These are phyloP conservation scores for Calonectria honghensis DNA, from an alignment of 2,329 filamentous ascomycete species.

Conservation along the genomic window DNA sequence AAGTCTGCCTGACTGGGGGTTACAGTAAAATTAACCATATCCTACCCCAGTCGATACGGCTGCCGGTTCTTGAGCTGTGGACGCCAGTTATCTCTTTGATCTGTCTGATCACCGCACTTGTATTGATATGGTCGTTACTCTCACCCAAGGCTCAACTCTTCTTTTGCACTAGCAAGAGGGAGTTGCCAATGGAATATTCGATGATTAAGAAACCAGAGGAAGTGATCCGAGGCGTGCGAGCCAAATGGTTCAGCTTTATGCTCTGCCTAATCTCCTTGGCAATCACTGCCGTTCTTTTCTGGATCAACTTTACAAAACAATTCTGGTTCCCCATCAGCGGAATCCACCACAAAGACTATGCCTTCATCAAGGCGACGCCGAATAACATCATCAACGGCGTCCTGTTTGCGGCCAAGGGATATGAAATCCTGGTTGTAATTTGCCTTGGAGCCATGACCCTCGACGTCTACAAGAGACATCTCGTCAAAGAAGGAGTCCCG, in stretches of 20 bases:
- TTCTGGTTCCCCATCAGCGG: conserved; percentile 14
- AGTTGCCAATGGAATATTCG: conserved; percentile 7
- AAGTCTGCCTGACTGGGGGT: not conserved
- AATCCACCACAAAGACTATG: not conserved
- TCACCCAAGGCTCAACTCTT: not conserved
- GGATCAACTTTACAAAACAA: not conserved
- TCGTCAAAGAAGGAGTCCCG: conserved; percentile 17
- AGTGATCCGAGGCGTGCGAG: conserved; percentile 2
- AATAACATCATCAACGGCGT: conserved; percentile 10
- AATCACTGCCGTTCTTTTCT: conserved; percentile 16
- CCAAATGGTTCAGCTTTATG: conserved; percentile 6
- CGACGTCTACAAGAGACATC: conserved; percentile 3
- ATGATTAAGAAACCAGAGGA: not conserved
- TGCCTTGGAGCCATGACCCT: conserved; percentile 13
- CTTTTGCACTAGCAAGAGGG: not conserved
- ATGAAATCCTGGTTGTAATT: conserved; percentile 17
- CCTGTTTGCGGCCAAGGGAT: conserved; percentile 15
- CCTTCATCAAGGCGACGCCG: not conserved
- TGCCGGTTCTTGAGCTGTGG: not conserved
- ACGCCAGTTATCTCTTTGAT: not conserved
- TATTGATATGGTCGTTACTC: not conserved
- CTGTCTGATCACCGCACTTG: not conserved
- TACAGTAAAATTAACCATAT: conserved; percentile 16
- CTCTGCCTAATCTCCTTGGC: not conserved
- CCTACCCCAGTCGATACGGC: not conserved